Base-by-base conservation (phyloP, 2,329 filamentous ascomycete genomes). In the Alternaria brassicae region DNA sequence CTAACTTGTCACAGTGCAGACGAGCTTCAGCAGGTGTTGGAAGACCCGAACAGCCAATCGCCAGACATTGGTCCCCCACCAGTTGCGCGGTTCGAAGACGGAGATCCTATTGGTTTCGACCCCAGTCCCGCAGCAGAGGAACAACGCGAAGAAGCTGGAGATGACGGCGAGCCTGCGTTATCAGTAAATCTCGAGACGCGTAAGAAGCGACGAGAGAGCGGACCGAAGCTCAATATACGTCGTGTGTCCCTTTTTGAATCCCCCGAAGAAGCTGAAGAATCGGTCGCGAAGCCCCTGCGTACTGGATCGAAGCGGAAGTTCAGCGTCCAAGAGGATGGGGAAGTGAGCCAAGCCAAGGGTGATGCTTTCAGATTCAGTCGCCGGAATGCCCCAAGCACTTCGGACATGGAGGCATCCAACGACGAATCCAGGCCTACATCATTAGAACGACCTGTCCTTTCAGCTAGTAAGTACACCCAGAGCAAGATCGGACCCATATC, bases 1-100 rank as follows among this genome's bases (percentile, higher is more conserved):
- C 73, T 75, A 61, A 76, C 60, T 13, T 9, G 7, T 25, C 34
- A 7, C 54, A 89, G 87, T 63, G 82, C 82, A 21, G 85, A 88
- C 7, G 86, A 91, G 67, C 87, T 91, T 37, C 77, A 72, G 23
- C 71, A 75, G 4, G 72, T 81, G 3, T 34, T 88, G 83, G n/a
- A 81, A 86, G 79, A 88, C 34, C 77, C 79, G 5, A 79, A 79
- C 32, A 82, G 81, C 42, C 86, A 89, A 39, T 91, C 89, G 3
- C 89, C 89, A 6, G 89, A 92, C 56, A 82, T 92, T 42, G 89
- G 89, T 8, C 82, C 84, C 1, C 84, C 84, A 27, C 84, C 84
- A 1, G 75, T 85, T 9, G 82, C 81, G 6, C 82, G 82, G 56
- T 85, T 86, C 58, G 81, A 84, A 25, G 79, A 77, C 27, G 78